Percentiles rank a stretch among this genome's conserved stretches.
Evolutionary conservation across 2,329 filamentous ascomycete genomes (phyloP).

Genomic region (Xylariaceae sp.): DNA sequence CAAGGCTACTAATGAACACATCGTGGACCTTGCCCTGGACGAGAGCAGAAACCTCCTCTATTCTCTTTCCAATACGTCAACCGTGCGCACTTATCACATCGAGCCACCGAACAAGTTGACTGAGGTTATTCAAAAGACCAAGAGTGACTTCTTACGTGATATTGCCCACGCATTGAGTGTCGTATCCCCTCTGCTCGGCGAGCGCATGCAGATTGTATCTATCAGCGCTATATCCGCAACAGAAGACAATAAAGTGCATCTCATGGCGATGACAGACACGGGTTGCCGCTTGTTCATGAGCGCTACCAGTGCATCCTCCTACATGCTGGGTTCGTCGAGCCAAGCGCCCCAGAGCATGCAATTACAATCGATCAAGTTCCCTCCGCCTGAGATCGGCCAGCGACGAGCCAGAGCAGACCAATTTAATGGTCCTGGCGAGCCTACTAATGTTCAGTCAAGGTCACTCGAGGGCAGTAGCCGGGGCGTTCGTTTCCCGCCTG

Average conservation of each 20-base stretch:
- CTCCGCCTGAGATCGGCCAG: conserved; percentile 52
- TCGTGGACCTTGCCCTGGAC: conserved; percentile 80
- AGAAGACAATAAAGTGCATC: conserved; percentile 77
- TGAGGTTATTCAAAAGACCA: conserved; percentile 63
- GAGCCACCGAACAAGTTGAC: conserved; percentile 59
- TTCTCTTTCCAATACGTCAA: conserved; percentile 81
- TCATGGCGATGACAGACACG: conserved; percentile 86
- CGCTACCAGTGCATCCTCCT: conserved; percentile 72
- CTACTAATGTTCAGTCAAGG: conserved; percentile 45
- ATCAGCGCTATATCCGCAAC: conserved; percentile 78
- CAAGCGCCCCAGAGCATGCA: conserved; percentile 89
- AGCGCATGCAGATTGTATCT: conserved; percentile 69
- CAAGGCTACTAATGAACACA: conserved; percentile 54
- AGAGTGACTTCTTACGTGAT: conserved; percentile 59
- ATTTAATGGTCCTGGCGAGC: conserved; percentile 36
- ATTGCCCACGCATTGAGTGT: conserved; percentile 78
- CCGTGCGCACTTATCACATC: conserved; percentile 88
- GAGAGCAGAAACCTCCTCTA: conserved; percentile 86
- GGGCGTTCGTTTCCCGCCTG: conserved; percentile 69
- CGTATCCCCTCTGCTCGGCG: conserved; percentile 65
- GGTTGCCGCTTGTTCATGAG: conserved; percentile 91
- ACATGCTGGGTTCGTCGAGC: conserved; percentile 57
- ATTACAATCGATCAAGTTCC: conserved; percentile 93
- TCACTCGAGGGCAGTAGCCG: conserved; percentile 47
- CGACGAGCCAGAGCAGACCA: conserved; percentile 23